Evolutionary conservation across 2,329 filamentous ascomycete genomes (phyloP), one percentile per base, ranked within the genome.

Genomic region (Aspergillus fumigatiaffinis): DNA sequence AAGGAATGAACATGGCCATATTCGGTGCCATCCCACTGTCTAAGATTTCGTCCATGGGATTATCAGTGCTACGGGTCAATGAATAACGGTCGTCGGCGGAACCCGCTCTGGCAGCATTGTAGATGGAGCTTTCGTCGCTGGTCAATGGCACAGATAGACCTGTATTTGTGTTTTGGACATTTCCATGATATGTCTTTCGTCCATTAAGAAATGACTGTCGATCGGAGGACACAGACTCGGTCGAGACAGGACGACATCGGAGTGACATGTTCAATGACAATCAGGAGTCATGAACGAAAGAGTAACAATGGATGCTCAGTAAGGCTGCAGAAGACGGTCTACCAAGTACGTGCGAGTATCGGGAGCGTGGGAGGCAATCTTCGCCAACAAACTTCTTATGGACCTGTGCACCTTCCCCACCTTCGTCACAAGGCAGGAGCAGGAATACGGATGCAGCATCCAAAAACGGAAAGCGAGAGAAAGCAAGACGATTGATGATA

Each of bases 111-210:
- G 67, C 58, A 7, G 75, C 75, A 60, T 76, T 69, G 59, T 70
- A 76, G 12, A 78, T 73, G 10, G 68, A 73, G 51, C 64, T 67
- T 49, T 74, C 71, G 25, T 74, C 71, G 53, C 72, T 76, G 20
- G 67, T 66, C 35, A 66, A 54, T 14, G 70, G 69, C 47, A 72
- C 70, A 0, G 63, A 63, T 10, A 64, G 67, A 20, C 55, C 57
- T 32, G 51, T 46, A 17, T 46, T 55, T 17, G 21, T 10, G 17
- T 17, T 26, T 44, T 9, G 20, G 44, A 28, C 48, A 44, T 52
- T 47, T 25, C 54, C 50, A 3, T 5, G 12, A 25, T 26, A 47
- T 14, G 44, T 26, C 12, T 47, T 23, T 47, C 23, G 44, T 17
- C 44, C 23, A 25, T 1, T 47, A 23, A 26, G 21, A 26, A 26